A percentile compares a stretch with the other conserved stretches of the same genome.
Evolutionary conservation across 768 basidiomycete genomes (phyloP).

Genomic region (Epithele typhae): DNA sequence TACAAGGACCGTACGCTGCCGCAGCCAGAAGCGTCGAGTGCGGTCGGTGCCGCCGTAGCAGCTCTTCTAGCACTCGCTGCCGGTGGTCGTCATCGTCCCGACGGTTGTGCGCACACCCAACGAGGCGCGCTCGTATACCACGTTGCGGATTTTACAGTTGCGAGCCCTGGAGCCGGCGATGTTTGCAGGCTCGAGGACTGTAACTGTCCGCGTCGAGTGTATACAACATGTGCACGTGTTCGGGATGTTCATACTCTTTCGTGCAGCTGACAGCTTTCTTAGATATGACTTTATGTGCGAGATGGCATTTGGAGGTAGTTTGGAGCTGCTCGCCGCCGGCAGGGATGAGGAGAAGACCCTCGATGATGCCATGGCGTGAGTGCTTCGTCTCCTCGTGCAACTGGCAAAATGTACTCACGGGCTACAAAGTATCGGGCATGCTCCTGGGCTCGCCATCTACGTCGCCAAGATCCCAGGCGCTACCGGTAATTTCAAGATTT

Average conservation of each 20-base stretch:
- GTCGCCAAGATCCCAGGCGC: not conserved
- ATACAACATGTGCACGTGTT: not conserved
- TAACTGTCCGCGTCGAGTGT: too few species aligned
- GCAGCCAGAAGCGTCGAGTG: too few species aligned
- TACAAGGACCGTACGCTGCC: too few species aligned
- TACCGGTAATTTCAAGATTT: not conserved
- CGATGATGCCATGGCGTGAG: not conserved
- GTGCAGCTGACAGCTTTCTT: not conserved
- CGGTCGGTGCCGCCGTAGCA: too few species aligned
- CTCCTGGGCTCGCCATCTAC: slow-evolving; percentile 4
- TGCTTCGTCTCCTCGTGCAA: not conserved
- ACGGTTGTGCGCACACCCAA: not conserved
- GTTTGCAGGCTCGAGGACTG: too few species aligned
- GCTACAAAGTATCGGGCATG: slow-evolving; percentile 4
- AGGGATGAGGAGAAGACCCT: not conserved
- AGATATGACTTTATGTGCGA: slow-evolving; percentile 43
- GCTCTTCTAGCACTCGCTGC: too few species aligned
- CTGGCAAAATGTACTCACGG: too few species aligned
- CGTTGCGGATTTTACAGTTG: too few species aligned
- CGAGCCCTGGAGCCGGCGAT: too few species aligned
- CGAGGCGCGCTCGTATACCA: too few species aligned
- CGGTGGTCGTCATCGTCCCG: not conserved
- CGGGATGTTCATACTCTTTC: not conserved
- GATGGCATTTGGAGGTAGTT: slow-evolving; percentile 27
- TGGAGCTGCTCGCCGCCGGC: not conserved